A percentile compares a stretch with the other conserved stretches of the same genome.
These are phyloP conservation scores for Mycena floridula DNA, from an alignment of 768 basidiomycete genomes.

Conservation along the genomic window DNA sequence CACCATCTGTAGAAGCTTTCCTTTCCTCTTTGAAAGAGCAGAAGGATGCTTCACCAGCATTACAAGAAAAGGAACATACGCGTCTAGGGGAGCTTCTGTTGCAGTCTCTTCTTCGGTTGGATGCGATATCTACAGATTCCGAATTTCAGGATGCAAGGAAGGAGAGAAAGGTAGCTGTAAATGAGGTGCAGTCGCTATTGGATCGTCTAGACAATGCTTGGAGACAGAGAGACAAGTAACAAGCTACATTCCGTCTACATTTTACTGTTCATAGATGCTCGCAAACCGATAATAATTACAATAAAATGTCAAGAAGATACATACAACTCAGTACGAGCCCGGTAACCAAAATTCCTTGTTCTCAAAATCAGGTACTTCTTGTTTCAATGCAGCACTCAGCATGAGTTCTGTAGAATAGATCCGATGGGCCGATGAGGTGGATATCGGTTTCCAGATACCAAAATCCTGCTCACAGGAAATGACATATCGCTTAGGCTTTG, in stretches of 20 bases:
- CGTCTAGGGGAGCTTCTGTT: conserved; percentile 78
- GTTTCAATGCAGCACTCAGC: conserved; percentile 55
- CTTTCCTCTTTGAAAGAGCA: conserved; percentile 22
- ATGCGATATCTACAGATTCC: conserved; percentile 68
- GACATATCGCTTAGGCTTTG: conserved; percentile 47
- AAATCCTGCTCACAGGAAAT: conserved; percentile 63
- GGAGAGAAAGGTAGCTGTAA: conserved; percentile 83
- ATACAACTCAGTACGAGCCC: conserved; percentile 11
- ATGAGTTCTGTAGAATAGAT: conserved; percentile 72
- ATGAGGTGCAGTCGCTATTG: conserved; percentile 75
- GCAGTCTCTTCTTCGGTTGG: conserved; percentile 82
- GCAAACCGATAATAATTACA: no score
- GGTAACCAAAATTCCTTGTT: conserved; percentile 29
- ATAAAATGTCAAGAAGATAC: background rate
- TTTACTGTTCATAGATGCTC: no score
- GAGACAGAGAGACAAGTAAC: conserved; percentile 14
- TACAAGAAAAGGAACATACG: conserved; percentile 34
- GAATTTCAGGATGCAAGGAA: conserved; percentile 75
- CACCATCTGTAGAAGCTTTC: conserved; percentile 54
- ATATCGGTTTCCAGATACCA: conserved; percentile 61
- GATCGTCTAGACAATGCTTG: conserved; percentile 75
- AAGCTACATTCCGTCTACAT: background rate
- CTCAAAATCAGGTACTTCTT: conserved; percentile 65
- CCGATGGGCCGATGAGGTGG: conserved; percentile 36
- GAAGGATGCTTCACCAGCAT: conserved; percentile 14